phyloP scores from a whole-genome alignment of 495 filamentous ascomycete species.

The Penicillium paradoxum region DNA sequence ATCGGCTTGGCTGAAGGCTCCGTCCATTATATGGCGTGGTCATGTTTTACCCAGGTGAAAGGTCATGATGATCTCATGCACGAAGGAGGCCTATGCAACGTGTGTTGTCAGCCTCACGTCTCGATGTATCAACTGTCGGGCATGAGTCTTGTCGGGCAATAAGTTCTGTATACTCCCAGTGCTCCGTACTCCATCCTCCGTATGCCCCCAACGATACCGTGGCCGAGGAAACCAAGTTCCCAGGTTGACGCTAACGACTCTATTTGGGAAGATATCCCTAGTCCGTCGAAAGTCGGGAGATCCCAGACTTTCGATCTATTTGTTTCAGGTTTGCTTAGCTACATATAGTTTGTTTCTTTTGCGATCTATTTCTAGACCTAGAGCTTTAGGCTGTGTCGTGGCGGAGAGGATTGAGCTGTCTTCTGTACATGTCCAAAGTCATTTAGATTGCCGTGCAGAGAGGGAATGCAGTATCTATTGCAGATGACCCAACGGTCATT shows the following conservation, averaged over 20 bases:
- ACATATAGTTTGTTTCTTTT: too few relatives aligned
- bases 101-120: conserved; percentile 13
- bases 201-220: background rate
- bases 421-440: conserved; percentile 3
- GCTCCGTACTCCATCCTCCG: too few relatives aligned
- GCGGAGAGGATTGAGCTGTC: too few relatives aligned
- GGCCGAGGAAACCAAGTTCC: conserved; percentile 21
- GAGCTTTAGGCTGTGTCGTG: too few relatives aligned
- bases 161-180: too few relatives aligned
- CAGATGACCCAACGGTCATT: conserved; percentile 8
- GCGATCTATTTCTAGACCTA: background rate
- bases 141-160: conserved; percentile 1
- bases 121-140: background rate
- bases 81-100: background rate
- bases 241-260: conserved; percentile 23
- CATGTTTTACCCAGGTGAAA: background rate
- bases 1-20: too few relatives aligned
- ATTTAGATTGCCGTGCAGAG: background rate
- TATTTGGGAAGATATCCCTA: conserved; percentile 2
- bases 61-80: conserved; percentile 22
- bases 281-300: background rate
- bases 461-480: background rate
- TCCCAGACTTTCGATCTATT: background rate
- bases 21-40: background rate
- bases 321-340: background rate